Conservation (phyloP, 176 grass and related monocot genomes). For the Hsuehochloa calcarea region DNA sequence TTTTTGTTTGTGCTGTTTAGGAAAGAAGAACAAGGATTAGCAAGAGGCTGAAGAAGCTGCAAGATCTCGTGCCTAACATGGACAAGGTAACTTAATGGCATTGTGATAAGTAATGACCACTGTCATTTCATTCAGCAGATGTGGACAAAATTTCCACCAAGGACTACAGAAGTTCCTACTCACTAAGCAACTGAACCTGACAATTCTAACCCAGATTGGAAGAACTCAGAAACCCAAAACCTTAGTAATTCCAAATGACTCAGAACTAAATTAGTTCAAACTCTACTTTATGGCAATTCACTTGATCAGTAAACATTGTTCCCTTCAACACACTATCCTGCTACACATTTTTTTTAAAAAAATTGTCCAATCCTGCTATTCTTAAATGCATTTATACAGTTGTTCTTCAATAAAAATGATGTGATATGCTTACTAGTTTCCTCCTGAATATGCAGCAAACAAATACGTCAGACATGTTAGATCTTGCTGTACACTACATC, state of each 20-base stretch:
- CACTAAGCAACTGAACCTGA: background rate
- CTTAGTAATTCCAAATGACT: background rate
- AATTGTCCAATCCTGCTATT: background rate
- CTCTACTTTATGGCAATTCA: background rate
- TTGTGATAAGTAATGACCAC: background rate
- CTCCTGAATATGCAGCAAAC: conserved; percentile 71
- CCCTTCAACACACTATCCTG: background rate
- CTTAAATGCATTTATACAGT: background rate
- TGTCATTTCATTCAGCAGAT: background rate
- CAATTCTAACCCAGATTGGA: background rate
- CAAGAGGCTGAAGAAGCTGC: conserved; percentile 84
- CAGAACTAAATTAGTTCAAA: background rate
- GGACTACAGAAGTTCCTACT: background rate
- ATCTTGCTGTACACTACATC: conserved; percentile 86
- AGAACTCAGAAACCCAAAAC: background rate
- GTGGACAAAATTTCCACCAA: background rate
- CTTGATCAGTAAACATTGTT: background rate
- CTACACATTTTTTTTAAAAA: background rate
- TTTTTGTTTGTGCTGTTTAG: conserved; percentile 39
- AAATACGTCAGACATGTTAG: conserved; percentile 94
- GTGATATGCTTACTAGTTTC: conserved; percentile 5
- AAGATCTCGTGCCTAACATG: conserved; percentile 96
- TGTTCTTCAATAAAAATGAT: background rate
- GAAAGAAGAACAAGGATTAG: conserved; percentile 98
- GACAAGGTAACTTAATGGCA: conserved; percentile 63